phyloP scores from a whole-genome alignment of 768 basidiomycete genomes.

The Bullera alba region DNA sequence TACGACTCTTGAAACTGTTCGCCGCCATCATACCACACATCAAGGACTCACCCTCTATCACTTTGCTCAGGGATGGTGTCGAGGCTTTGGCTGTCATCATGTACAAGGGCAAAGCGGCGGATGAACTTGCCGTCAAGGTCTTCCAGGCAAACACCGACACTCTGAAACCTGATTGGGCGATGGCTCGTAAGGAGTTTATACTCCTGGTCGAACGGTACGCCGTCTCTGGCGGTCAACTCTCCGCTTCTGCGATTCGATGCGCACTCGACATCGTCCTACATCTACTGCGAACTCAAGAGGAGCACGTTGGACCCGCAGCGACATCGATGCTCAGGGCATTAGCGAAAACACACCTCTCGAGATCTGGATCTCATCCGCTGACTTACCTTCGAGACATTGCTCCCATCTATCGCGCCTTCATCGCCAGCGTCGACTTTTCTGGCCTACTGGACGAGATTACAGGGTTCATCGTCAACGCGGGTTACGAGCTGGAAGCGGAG shows the following conservation, averaged over 20 bases:
- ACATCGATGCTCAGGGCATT: constrained; percentile 16
- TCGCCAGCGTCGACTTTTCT: constrained; percentile 31
- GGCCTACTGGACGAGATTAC: constrained; percentile 27
- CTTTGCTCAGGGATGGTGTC: constrained; percentile 21
- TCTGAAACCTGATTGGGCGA: constrained; percentile 18
- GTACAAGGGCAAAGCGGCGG: constrained; percentile 13
- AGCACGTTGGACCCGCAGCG: constrained; percentile 12
- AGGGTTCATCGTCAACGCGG: constrained; percentile 11
- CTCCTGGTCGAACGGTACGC: constrained; percentile 28
- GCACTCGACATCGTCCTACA: constrained; percentile 29
- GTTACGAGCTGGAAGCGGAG: constrained; percentile 9
- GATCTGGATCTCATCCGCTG: constrained; percentile 5
- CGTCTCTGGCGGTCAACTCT: constrained; percentile 22
- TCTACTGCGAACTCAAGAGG: constrained; percentile 14
- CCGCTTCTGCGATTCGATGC: constrained; percentile 10
- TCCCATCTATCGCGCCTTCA: constrained; percentile 19
- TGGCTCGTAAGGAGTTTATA: constrained; percentile 23
- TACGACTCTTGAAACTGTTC: constrained; percentile 20
- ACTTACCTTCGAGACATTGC: constrained; percentile 25
- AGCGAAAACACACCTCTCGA: constrained; percentile 20
- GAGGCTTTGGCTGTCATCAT: constrained; percentile 30
- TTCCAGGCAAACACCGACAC: constrained; percentile 16
- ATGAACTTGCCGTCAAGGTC: constrained; percentile 19
- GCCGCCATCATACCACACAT: constrained; percentile 20
- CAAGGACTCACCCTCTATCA: constrained; percentile 10